Conservation (phyloP, 2,329 filamentous ascomycete genomes). For the Penicillium sp. region DNA sequence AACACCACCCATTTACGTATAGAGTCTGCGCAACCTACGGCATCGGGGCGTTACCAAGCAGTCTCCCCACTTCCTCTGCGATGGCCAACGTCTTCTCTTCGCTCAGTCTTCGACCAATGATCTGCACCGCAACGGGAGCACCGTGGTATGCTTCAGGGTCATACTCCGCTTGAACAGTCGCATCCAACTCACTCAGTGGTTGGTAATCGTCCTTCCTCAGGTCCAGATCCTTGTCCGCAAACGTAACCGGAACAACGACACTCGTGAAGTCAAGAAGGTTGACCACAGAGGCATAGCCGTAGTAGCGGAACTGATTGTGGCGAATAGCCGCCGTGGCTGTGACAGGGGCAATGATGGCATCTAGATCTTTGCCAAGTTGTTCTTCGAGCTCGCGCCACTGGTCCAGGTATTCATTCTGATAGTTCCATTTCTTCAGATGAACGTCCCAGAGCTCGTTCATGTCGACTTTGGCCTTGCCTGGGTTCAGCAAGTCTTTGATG, state of each 20-base stretch:
- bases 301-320: constrained; percentile 40
- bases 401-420: constrained; percentile 35
- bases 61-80: constrained; percentile 35
- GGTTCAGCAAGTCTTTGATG: constrained; percentile 28
- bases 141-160: constrained; percentile 47
- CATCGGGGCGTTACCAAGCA: constrained; percentile 34
- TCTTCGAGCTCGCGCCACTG: constrained; percentile 25
- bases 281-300: constrained; percentile 38
- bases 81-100: constrained; percentile 47
- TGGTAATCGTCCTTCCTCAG: constrained; percentile 3
- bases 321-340: constrained; percentile 40
- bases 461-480: constrained; percentile 10
- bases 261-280: constrained; percentile 45
- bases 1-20: too few relatives aligned
- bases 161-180: constrained; percentile 45
- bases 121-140: constrained; percentile 45
- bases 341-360: constrained; percentile 43
- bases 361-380: constrained; percentile 25
- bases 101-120: constrained; percentile 45
- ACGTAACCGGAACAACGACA: constrained; percentile 47
- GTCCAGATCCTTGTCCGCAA: constrained; percentile 43
- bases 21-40: too few relatives aligned
- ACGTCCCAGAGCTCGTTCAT: constrained; percentile 15
- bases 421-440: constrained; percentile 28
- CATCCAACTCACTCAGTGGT: constrained; percentile 40